Conservation (phyloP, 2,329 filamentous ascomycete genomes). For the Alternaria gaisen region DNA sequence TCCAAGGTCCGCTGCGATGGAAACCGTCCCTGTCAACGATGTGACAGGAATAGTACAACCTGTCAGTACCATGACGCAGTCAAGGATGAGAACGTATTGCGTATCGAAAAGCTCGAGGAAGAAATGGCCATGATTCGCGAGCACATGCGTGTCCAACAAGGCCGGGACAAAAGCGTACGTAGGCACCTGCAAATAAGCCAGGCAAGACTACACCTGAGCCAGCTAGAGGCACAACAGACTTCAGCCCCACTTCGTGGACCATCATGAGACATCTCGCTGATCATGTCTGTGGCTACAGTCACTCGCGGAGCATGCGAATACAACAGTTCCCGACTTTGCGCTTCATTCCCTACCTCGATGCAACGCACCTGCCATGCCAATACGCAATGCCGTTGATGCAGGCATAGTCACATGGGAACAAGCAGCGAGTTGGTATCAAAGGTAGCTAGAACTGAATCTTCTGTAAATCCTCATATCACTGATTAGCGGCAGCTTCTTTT, state of each 20-base stretch:
- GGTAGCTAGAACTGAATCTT: slow-evolving; percentile 12
- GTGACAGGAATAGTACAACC: slow-evolving; percentile 30
- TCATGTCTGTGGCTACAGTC: not conserved
- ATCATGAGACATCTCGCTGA: slow-evolving; percentile 1
- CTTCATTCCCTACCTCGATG: slow-evolving; percentile 9
- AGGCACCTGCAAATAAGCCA: not conserved
- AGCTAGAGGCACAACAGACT: not conserved
- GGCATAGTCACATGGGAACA: slow-evolving; percentile 39
- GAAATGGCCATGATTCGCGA: slow-evolving; percentile 30
- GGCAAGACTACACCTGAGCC: not conserved
- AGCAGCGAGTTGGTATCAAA: slow-evolving; percentile 38
- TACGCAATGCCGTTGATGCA: slow-evolving; percentile 31
- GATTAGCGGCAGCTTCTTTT: slow-evolving; percentile 39
- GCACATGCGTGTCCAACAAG: slow-evolving; percentile 17
- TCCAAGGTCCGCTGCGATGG: slow-evolving; percentile 49
- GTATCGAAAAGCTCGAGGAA: slow-evolving; percentile 41
- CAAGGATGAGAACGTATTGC: slow-evolving; percentile 34
- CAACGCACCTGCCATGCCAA: not conserved
- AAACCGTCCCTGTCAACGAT: slow-evolving; percentile 42
- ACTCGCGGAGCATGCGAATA: slow-evolving; percentile 3
- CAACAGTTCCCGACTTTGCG: slow-evolving; percentile 1
- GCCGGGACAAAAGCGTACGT: slow-evolving; percentile 9
- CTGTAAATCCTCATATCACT: not conserved
- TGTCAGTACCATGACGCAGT: slow-evolving; percentile 40
- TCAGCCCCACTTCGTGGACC: not conserved